These are phyloP conservation scores for Tetrahymena thermophila DNA, from an alignment of 73 alveolate genomes.

Conservation along the genomic window DNA sequence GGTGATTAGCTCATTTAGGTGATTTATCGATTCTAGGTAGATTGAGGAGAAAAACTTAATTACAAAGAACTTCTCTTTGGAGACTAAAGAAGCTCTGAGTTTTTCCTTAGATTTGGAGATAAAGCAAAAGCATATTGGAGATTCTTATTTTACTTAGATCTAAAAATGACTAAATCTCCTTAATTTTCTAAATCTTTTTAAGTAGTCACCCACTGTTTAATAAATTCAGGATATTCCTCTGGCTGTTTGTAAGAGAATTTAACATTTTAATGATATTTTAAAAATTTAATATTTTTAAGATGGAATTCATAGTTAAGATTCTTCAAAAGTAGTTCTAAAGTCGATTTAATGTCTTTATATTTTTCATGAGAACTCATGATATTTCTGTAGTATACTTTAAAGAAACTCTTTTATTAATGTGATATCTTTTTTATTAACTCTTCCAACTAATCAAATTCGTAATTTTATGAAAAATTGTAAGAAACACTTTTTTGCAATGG, in stretches of 20 bases:
- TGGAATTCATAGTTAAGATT: not conserved
- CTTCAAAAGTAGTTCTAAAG: not conserved
- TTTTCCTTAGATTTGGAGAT: not conserved
- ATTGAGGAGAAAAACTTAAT: not conserved
- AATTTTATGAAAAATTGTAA: not conserved
- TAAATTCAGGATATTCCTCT: not conserved
- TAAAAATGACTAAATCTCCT: not conserved
- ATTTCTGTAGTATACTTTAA: not conserved
- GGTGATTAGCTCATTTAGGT: not conserved
- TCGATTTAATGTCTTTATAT: not conserved
- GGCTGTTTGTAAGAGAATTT: not conserved
- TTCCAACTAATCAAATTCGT: not conserved
- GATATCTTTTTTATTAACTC: not conserved
- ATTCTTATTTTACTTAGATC: not conserved
- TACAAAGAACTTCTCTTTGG: not conserved
- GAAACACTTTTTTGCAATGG: not conserved
- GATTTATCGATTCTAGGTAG: not conserved
- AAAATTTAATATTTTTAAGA: not conserved
- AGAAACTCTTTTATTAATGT: not conserved
- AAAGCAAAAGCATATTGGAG: not conserved
- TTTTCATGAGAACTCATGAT: not conserved
- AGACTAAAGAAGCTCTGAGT: not conserved
- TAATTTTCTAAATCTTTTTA: not conserved
- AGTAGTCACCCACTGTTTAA: not conserved
- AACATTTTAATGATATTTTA: not conserved